Conservation (phyloP, 208 protist genomes). For the Trypanosoma lewisi region DNA sequence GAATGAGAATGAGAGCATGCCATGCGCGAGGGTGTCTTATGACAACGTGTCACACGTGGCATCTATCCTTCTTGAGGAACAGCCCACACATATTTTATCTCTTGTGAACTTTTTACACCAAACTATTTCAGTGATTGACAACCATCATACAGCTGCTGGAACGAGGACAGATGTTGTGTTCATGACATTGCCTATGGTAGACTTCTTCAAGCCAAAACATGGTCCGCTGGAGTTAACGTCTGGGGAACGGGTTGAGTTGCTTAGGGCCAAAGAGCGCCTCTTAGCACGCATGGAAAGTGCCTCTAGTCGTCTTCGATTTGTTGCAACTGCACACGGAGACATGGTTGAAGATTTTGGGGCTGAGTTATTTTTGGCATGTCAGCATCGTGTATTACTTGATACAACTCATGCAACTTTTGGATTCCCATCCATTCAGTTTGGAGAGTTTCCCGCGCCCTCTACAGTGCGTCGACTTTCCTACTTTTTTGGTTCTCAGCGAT, state of each 20-base stretch:
- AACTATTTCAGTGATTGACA: slow-evolving; percentile 20
- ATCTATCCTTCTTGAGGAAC: slow-evolving; percentile 15
- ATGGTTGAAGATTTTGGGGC: slow-evolving; percentile 63
- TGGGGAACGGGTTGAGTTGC: slow-evolving; percentile 31
- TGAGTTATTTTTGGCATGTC: slow-evolving; percentile 78
- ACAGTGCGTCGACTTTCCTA: slow-evolving; percentile 6
- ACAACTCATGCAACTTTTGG: slow-evolving; percentile 17
- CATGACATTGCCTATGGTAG: slow-evolving; percentile 34
- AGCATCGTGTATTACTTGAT: slow-evolving; percentile 32
- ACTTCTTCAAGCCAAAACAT: slow-evolving; percentile 50
- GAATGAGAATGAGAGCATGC: background rate
- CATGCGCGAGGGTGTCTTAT: slow-evolving; percentile 22
- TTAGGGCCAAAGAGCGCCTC: slow-evolving; percentile 39
- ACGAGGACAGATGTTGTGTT: slow-evolving; percentile 22
- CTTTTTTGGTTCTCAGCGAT: slow-evolving; percentile 15
- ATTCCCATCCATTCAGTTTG: slow-evolving; percentile 21
- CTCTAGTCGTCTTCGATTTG: slow-evolving; percentile 27
- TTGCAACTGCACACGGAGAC: slow-evolving; percentile 29
- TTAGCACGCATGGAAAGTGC: slow-evolving; percentile 33
- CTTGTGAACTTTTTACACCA: slow-evolving; percentile 11
- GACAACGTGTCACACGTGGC: slow-evolving; percentile 1
- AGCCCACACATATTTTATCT: slow-evolving; percentile 1
- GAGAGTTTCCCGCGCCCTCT: slow-evolving; percentile 17
- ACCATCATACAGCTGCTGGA: background rate
- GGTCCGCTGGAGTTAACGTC: slow-evolving; percentile 46